Evolutionary conservation across 305 asterid genomes (phyloP).

Genomic region (Solanum hybrid): DNA sequence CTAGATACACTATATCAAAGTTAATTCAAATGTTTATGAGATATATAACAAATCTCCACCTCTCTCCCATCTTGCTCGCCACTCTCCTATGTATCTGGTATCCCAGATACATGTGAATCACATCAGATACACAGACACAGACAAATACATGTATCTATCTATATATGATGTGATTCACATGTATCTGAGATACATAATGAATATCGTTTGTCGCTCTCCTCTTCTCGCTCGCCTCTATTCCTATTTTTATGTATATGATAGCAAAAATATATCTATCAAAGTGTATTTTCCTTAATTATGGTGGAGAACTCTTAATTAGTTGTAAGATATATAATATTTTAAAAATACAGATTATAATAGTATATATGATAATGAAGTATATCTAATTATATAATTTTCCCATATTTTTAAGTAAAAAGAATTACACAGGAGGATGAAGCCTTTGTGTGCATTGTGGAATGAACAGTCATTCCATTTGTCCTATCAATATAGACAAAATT

Average conservation of each 20-base stretch:
- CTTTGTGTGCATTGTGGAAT: neutral
- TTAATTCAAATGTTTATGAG: neutral
- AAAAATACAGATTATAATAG: too few relatives aligned
- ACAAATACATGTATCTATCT: neutral
- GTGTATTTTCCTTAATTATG: neutral
- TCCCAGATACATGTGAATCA: neutral
- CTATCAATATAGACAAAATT: neutral
- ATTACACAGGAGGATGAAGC: neutral
- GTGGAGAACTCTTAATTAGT: too few relatives aligned
- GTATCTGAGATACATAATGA: neutral
- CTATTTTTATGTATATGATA: too few relatives aligned
- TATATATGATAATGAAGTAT: too few relatives aligned
- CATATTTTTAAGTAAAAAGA: neutral
- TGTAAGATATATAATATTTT: neutral
- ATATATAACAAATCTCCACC: neutral
- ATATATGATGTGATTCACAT: neutral
- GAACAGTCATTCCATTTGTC: neutral
- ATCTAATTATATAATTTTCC: neutral
- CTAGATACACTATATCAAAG: neutral
- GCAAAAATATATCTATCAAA: too few relatives aligned
- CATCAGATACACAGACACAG: too few relatives aligned
- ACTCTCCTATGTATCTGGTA: neutral
- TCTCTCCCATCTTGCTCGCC: neutral
- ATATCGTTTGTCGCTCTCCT: neutral
- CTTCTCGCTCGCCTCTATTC: neutral